Evolutionary conservation across 2,329 filamentous ascomycete species (phyloP).

Genomic region (Xylaria sp.): DNA sequence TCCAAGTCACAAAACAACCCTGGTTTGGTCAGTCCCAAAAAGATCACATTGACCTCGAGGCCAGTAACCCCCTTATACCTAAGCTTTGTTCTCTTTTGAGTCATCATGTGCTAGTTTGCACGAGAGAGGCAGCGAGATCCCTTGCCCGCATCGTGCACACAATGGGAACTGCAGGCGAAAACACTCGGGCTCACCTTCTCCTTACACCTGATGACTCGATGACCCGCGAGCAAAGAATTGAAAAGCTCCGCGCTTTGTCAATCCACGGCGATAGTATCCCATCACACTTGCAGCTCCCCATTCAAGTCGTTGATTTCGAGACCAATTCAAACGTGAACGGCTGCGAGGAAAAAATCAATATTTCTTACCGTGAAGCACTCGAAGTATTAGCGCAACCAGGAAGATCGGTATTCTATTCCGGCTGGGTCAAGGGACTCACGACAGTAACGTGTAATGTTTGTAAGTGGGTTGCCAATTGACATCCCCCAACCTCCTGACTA

Average conservation of each 20-base stretch:
- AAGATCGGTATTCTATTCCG: constrained; percentile 75
- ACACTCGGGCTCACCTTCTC: constrained; percentile 66
- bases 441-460: constrained; percentile 74
- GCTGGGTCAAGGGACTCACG: constrained; percentile 71
- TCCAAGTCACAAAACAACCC: constrained; percentile 49
- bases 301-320: constrained; percentile 60
- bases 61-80: constrained; percentile 66
- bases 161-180: constrained; percentile 71
- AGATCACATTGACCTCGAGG: constrained; percentile 73
- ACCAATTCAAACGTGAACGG: constrained; percentile 51
- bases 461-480: constrained; percentile 21
- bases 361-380: constrained; percentile 52
- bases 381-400: constrained; percentile 59
- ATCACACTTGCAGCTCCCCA: constrained; percentile 61
- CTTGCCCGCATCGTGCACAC: constrained; percentile 74
- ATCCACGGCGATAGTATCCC: constrained; percentile 51
- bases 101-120: constrained; percentile 70
- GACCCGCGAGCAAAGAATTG: constrained; percentile 42
- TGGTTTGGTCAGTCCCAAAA: constrained; percentile 67
- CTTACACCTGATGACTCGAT: constrained; percentile 53
- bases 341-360: constrained; percentile 22
- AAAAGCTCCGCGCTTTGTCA: constrained; percentile 51
- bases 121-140: constrained; percentile 69
- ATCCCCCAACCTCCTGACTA: not conserved
- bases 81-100: constrained; percentile 71